Evolutionary conservation across 2,329 filamentous ascomycete species (phyloP), one percentile per base, ranked within the genome.

Genomic region (Cordyceps farinosa): DNA sequence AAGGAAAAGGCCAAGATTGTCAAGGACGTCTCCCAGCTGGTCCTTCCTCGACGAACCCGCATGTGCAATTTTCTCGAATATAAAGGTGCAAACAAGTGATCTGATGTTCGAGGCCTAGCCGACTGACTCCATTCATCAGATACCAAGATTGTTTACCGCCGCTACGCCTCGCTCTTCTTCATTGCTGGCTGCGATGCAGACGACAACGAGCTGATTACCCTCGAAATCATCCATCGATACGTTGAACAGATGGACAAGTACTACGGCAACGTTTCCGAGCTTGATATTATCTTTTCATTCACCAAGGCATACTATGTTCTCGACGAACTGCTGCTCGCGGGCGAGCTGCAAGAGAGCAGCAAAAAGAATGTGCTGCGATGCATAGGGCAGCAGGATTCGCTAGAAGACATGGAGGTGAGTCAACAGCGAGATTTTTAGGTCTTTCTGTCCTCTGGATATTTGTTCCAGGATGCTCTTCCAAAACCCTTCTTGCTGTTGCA

Each of bases 171-270:
- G 64, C 89, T 99, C 66, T 99, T 98, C 84, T 99, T 99, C 84
- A 99, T 99, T 76, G 93, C 94, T 72, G 95, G 95, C 71, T 97
- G 92, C 80, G 89, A 92, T 61, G 93, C 93, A n/a, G 92, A 92
- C 67, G 95, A 99, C 79, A 99, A 99, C 79, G 95, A 99, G 76
- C 82, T 99, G 74, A 97, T 98, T 76, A 97, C 92, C 30, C 91
- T 99, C 74, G 95, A 99, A 78, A 92, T 99, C 74, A 96, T 99
- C 72, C 95, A 99, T 78, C 92, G 95, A 79, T 99, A 99, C 76
- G 95, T 99, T 74, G 95, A 99, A 79, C 95, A 99, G 80, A 99
- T 99, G 95, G 95, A 99, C 84, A 99, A 99, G 78, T 99, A 99
- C 82, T 99, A 98, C 78, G 95, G 95, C 77, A 99, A 99, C 77